Evolutionary conservation across 2,329 filamentous ascomycete species (phyloP).

Genomic region (Ophiosphaerella herpotricha): DNA sequence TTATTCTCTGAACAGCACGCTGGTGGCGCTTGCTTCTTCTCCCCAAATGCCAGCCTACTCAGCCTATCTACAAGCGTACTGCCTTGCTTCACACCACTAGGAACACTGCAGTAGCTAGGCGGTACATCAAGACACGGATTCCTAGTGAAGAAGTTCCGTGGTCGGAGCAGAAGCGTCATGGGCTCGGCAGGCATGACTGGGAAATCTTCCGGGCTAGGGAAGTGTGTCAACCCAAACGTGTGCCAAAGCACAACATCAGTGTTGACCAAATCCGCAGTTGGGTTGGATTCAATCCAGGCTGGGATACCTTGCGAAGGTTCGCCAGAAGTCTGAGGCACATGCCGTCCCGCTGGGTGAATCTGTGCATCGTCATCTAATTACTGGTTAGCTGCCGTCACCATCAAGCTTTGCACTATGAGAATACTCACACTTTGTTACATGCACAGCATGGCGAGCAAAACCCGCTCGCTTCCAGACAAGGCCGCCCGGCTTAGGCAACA

Average conservation of each 20-base stretch:
- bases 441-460: constrained; percentile 83
- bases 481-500: constrained; percentile 79
- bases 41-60: constrained; percentile 55
- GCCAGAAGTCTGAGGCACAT: constrained; percentile 86
- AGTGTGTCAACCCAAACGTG: constrained; percentile 88
- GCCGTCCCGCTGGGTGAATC: constrained; percentile 82
- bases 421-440: constrained; percentile 82
- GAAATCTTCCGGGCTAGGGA: constrained; percentile 88
- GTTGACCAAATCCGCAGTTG: constrained; percentile 72
- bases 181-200: constrained; percentile 85
- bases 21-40: constrained; percentile 30
- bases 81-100: constrained; percentile 66
- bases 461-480: constrained; percentile 89
- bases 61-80: constrained; percentile 55
- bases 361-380: constrained; percentile 73
- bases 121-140: constrained; percentile 83
- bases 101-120: constrained; percentile 73
- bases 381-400: constrained; percentile 11
- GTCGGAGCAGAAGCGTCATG: constrained; percentile 78
- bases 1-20: constrained; percentile 23
- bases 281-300: constrained; percentile 74
- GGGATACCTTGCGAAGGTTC: constrained; percentile 74
- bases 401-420: not conserved
- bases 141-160: constrained; percentile 79
- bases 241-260: constrained; percentile 91